A percentile compares a stretch with the other conserved stretches of the same genome.
Conservation (phyloP, 129 eudicot genomes). For the Oenanthe sinensis region DNA sequence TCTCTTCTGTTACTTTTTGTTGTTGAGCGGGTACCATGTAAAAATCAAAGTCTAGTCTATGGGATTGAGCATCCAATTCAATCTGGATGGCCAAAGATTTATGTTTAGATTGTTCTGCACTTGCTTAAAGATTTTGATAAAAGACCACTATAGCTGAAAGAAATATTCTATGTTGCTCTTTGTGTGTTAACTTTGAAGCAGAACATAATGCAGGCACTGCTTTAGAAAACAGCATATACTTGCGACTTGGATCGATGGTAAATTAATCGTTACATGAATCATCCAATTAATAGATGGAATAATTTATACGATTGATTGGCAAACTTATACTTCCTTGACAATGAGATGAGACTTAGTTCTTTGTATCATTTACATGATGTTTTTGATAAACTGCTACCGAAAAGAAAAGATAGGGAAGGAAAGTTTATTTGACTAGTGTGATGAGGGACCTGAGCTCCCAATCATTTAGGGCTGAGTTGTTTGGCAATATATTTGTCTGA, state of each 20-base stretch:
- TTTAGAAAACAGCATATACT: not conserved
- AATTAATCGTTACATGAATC: no score
- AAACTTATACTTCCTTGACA: no score
- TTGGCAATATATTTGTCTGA: no score
- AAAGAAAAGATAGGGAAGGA: no score
- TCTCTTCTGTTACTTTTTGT: not conserved
- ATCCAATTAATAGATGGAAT: no score
- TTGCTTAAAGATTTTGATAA: not conserved
- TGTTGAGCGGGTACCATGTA: not conserved
- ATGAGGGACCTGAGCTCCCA: no score
- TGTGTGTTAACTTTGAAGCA: not conserved
- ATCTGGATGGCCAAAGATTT: not conserved
- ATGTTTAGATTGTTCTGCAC: not conserved
- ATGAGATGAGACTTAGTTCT: no score
- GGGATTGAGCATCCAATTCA: slow-evolving; percentile 1
- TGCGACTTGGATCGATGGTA: not conserved
- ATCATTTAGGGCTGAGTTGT: no score
- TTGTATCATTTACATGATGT: no score
- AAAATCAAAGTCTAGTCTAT: not conserved
- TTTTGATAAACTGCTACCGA: no score
- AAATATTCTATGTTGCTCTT: not conserved
- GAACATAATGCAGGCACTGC: not conserved
- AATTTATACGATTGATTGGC: no score
- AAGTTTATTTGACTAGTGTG: no score
- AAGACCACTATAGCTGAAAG: not conserved